phyloP scores from a whole-genome alignment of 2,329 filamentous ascomycete species.

The Cladophialophora carrionii region DNA sequence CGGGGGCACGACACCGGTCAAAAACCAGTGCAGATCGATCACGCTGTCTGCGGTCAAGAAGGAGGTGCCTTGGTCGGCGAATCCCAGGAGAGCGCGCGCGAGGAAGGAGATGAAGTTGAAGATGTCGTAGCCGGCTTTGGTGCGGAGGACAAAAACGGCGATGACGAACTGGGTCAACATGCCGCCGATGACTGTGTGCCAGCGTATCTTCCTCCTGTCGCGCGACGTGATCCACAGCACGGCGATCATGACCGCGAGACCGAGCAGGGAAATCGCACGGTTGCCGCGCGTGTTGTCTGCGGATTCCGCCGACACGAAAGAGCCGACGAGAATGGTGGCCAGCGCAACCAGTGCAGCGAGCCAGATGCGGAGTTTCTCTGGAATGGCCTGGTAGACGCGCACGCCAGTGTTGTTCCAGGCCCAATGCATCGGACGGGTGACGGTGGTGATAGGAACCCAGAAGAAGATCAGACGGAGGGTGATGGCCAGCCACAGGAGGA shows the following conservation, averaged over 20 bases:
- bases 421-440: constrained; percentile 68
- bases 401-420: constrained; percentile 69
- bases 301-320: constrained; percentile 72
- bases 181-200: constrained; percentile 83
- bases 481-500: constrained; percentile 77
- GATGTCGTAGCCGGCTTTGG: constrained; percentile 80
- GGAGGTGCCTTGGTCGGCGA: constrained; percentile 70
- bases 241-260: constrained; percentile 71
- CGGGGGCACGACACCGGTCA: constrained; percentile 78
- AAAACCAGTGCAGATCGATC: constrained; percentile 65
- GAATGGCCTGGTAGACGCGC: constrained; percentile 63
- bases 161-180: constrained; percentile 88
- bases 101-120: constrained; percentile 84
- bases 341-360: constrained; percentile 67
- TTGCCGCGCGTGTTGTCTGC: constrained; percentile 77
- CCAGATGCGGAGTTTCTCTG: constrained; percentile 66
- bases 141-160: constrained; percentile 84
- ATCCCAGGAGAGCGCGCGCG: constrained; percentile 73
- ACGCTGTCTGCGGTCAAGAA: constrained; percentile 66
- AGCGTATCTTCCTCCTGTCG: constrained; percentile 63
- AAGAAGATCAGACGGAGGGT: constrained; percentile 73
- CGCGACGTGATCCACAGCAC: constrained; percentile 71
- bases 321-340: constrained; percentile 73
- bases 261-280: constrained; percentile 79
- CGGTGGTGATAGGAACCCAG: constrained; percentile 68